Evolutionary conservation across 1,284 basidiomycete species (phyloP), one percentile per base, ranked within the genome.

Genomic region (Malassezia arunalokei): DNA sequence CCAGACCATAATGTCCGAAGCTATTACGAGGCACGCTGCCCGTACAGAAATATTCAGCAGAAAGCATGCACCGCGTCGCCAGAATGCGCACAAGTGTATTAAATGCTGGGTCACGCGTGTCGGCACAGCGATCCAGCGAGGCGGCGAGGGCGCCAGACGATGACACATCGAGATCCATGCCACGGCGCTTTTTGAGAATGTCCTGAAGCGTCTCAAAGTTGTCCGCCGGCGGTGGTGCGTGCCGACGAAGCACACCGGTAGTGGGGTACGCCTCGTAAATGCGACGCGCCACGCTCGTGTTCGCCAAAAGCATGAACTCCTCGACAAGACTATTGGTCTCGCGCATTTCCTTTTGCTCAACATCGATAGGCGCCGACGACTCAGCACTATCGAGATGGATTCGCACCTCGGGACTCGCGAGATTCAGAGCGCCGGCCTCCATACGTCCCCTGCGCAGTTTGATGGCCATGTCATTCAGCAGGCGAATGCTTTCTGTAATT

Each of bases 231-330:
- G 94, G 94, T 1, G 90, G 86, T 50, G 88, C 74, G 76, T 96
- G 92, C n/a, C 91, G 85, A 63, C 89, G 80, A 40, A 98, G 77
- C 0, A 99, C 92, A 3, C 91, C 88, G 1, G 91, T 96, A 68
- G 89, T 86, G 2, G 94, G 92, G 76, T 91, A 98, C 1, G 85
- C 83, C 66, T 94, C 87, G 71, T 95, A 86, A 40, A 95, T 95
- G 74, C 85, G 86, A 65, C 78, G 77, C 7, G 92, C 94, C 0
- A 96, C 94, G 58, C 85, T 88, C 62, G 94, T 86, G 68, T 98
- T 98, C 28, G 94, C 94, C 51, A 98, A 81, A 57, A 99, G 77
- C 94, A 99, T 98, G 75, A 98, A 98, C 75, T 98, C 94, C 73
- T 99, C 94, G 1, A 98, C 94, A 8, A 99, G 77, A 59, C 86